Percentiles rank a stretch among this genome's conserved stretches.
These are phyloP conservation scores for Stagonosporopsis rhizophila DNA, from an alignment of 2,329 filamentous ascomycete species.

Conservation along the genomic window DNA sequence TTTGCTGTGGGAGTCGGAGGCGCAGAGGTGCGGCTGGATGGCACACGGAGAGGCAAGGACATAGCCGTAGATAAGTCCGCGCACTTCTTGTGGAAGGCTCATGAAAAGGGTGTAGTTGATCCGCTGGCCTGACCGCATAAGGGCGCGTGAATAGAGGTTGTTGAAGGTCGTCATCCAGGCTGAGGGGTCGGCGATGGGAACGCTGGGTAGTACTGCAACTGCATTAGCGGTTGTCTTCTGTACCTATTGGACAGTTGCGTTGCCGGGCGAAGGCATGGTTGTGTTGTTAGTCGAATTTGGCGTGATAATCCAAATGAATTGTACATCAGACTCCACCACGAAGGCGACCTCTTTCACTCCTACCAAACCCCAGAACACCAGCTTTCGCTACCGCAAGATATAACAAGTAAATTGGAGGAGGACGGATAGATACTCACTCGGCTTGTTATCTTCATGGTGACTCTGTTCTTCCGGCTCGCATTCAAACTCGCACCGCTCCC, in stretches of 20 bases:
- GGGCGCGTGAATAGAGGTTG: background rate
- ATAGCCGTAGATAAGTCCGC: background rate
- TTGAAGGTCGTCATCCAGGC: background rate
- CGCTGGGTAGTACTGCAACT: background rate
- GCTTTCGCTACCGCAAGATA: background rate
- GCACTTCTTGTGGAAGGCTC: background rate
- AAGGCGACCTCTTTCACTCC: background rate
- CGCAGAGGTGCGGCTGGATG: slow-evolving; percentile 10
- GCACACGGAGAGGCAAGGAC: background rate
- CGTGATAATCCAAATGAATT: too few species aligned
- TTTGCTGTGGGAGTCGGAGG: too few species aligned
- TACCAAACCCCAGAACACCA: background rate
- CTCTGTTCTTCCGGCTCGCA: background rate
- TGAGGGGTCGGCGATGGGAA: background rate
- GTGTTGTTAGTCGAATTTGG: background rate
- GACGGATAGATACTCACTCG: background rate
- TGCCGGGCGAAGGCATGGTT: background rate
- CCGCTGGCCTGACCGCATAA: background rate
- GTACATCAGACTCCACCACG: background rate
- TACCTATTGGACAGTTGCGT: background rate
- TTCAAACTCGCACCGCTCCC: background rate
- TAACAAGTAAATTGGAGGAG: too few species aligned
- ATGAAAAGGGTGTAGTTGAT: background rate
- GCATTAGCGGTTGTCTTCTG: background rate
- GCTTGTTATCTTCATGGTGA: background rate